Conservation (phyloP, 495 filamentous ascomycete species). For the Penicillium argentinense region DNA sequence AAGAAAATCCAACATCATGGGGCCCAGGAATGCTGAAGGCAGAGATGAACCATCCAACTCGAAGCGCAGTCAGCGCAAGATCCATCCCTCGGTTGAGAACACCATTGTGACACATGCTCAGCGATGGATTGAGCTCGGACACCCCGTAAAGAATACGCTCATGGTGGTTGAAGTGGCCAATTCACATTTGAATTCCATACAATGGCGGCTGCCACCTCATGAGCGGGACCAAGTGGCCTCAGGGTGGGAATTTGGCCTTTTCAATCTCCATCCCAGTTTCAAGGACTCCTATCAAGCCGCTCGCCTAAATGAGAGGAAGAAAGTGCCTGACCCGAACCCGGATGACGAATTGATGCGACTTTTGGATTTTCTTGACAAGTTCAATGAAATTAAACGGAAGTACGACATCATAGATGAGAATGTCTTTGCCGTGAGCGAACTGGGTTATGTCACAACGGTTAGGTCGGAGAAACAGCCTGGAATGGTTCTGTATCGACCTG, state of each 20-base stretch:
- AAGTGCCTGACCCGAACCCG: not conserved
- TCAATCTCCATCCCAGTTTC: not conserved
- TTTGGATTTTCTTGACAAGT: not conserved
- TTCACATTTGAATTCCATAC: not conserved
- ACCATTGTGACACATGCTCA: not conserved
- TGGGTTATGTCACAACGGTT: not conserved
- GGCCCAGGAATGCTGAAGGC: not conserved
- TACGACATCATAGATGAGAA: not conserved
- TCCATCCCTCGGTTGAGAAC: no score
- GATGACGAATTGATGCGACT: not conserved
- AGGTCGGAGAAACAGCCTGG: not conserved
- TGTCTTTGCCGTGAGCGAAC: not conserved
- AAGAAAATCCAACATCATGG: not conserved
- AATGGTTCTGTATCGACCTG: not conserved
- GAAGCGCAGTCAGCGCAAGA: no score
- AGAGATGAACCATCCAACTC: no score
- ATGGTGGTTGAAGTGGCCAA: not conserved
- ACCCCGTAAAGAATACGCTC: not conserved
- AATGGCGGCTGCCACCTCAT: not conserved
- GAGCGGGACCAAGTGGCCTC: not conserved
- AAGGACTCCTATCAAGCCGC: not conserved
- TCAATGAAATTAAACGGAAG: not conserved
- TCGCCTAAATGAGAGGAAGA: not conserved
- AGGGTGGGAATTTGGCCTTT: not conserved
- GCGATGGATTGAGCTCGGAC: not conserved